phyloP scores from a whole-genome alignment of 495 filamentous ascomycete genomes.

The Aspergillus cristatus region DNA sequence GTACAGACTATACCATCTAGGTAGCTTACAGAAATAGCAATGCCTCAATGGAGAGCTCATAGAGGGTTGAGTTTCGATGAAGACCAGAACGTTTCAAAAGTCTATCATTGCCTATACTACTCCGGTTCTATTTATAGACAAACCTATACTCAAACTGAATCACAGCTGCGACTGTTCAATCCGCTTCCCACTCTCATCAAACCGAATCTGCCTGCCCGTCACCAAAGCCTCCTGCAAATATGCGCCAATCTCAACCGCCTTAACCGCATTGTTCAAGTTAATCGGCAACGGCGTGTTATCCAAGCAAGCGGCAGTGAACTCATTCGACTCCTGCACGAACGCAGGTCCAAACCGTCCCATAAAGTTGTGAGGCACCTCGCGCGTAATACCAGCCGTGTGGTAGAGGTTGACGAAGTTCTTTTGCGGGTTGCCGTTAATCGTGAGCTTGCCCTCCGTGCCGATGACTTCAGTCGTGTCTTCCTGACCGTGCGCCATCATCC shows the following conservation, averaged over 20 bases:
- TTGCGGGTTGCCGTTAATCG: conserved; percentile 43
- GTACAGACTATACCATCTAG: too few species aligned
- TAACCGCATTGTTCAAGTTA: conserved; percentile 42
- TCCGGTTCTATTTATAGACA: too few species aligned
- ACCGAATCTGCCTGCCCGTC: conserved; percentile 47
- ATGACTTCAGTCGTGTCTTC: conserved; percentile 56
- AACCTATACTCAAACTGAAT: background rate
- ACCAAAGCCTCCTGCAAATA: conserved; percentile 48
- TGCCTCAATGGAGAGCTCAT: too few species aligned
- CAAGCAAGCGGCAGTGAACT: conserved; percentile 45
- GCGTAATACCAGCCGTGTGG: conserved; percentile 33
- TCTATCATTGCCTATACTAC: too few species aligned
- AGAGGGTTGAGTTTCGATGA: too few species aligned
- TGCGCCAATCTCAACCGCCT: conserved; percentile 48
- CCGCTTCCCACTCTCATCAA: conserved; percentile 39
- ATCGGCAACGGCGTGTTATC: conserved; percentile 44
- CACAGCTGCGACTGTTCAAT: conserved; percentile 22
- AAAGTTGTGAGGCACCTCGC: conserved; percentile 42
- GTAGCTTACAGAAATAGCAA: too few species aligned
- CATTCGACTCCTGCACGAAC: conserved; percentile 36
- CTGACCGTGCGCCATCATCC: conserved; percentile 55
- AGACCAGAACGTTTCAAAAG: too few species aligned
- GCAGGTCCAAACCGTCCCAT: conserved; percentile 7
- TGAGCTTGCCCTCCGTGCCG: conserved; percentile 50
- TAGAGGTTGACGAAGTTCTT: conserved; percentile 42